Base-by-base conservation (phyloP, 345 rosid genomes). In the Anacardium occidentale region DNA sequence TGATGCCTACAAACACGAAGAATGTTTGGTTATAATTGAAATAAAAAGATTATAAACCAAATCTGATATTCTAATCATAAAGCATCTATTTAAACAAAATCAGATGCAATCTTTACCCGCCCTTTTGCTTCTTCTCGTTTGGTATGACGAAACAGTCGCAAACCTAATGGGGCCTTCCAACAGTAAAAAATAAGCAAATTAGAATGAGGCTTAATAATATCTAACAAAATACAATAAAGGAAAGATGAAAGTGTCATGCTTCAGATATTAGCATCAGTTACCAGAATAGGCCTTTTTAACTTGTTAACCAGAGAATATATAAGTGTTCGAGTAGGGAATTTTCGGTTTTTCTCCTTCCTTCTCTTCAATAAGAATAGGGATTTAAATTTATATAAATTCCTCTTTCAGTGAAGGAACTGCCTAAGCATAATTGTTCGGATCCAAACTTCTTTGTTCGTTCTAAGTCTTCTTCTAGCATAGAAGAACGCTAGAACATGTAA, bases 111-210 rank as follows among this genome's bases (percentile, higher is more conserved):
- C 52, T 34, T 81, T 85, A 90, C 96, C 71, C 86, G 83, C 84
- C 93, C 93, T 79, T 85, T 80, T 25, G 87, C 82, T 47, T 81
- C 84, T 85, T 88, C 91, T 77, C 71, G 77, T 70, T 80, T 85
- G 22, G 75, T 44, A 53, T 86, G 83, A 60, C 76, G 84, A 85
- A 84, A 79, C 62, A 91, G 65, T 50, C 94, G 83, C 53, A 85
- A 56, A 26, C 97, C 97, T 72, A 81, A 21, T 26, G 90, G 90
- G 70, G 86, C 85, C 97, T 91, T 78, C 74, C 48, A 34, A 51
- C 70, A 63, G 11, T 11, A 0, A n/a, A 37, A 37, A 59, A 26
- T 4, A 26, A 62, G 12, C 37, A 4, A 42, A 62, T 7, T 50
- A 4, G 62, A 25, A 25, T 15, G 32, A 58, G 62, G 26, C 10